These are phyloP conservation scores for Arbutus unedo DNA, from an alignment of 148 eudicot genomes.

Conservation along the genomic window DNA sequence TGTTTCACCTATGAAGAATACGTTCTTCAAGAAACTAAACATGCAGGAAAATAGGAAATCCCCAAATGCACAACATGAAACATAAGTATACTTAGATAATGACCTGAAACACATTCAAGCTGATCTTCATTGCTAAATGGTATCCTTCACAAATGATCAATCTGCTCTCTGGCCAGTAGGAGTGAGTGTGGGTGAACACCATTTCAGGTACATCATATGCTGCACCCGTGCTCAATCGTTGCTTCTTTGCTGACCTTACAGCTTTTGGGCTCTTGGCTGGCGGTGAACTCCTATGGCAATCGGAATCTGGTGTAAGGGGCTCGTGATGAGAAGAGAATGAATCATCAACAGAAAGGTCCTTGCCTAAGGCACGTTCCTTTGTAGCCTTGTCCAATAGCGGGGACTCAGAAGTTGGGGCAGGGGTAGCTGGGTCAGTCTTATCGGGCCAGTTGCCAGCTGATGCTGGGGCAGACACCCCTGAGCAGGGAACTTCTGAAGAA, in stretches of 20 bases:
- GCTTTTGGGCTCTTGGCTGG: slow-evolving; percentile 26
- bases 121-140: slow-evolving; percentile 24
- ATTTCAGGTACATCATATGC: slow-evolving; percentile 23
- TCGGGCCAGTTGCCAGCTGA: slow-evolving; percentile 26
- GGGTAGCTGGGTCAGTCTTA: slow-evolving; percentile 50
- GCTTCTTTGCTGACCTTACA: slow-evolving; percentile 42
- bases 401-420: slow-evolving; percentile 41
- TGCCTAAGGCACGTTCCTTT: slow-evolving; percentile 26
- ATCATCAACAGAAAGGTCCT: slow-evolving; percentile 41
- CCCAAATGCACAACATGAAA: not conserved
- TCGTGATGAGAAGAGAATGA: slow-evolving; percentile 36
- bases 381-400: slow-evolving; percentile 28
- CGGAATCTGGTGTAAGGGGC: slow-evolving; percentile 50
- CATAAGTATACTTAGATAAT: slow-evolving; percentile 8
- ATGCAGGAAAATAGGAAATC: slow-evolving; percentile 4
- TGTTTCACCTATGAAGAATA: not conserved
- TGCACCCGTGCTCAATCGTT: slow-evolving; percentile 24
- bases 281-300: slow-evolving; percentile 26
- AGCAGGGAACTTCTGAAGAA: slow-evolving; percentile 33
- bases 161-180: slow-evolving; percentile 26
- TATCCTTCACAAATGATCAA: slow-evolving; percentile 29
- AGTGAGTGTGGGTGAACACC: slow-evolving; percentile 28
- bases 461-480: slow-evolving; percentile 25
- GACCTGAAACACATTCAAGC: slow-evolving; percentile 18
- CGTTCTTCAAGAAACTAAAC: slow-evolving; percentile 7